These are phyloP conservation scores for Phytopythium kandeliae DNA, from an alignment of 352 stramenopile genomes.

Conservation along the genomic window DNA sequence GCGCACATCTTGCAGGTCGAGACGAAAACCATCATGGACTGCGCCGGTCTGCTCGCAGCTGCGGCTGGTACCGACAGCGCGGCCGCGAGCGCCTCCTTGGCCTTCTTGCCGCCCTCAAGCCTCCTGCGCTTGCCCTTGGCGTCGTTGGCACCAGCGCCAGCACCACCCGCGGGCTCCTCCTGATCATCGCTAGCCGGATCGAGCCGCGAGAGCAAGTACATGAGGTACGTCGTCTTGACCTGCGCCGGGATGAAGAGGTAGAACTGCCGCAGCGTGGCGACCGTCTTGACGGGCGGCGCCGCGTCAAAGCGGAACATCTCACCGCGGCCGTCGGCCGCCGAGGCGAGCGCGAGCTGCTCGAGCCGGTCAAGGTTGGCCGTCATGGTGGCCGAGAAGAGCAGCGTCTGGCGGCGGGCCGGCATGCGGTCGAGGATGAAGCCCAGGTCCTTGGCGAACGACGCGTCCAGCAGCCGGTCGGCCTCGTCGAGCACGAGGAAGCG, in stretches of 20 bases:
- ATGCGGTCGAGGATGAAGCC: slow-evolving; percentile 81
- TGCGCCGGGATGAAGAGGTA: slow-evolving; percentile 98
- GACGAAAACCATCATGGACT: slow-evolving; percentile 96
- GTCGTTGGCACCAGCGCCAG: slow-evolving; percentile 25
- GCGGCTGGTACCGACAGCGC: too few relatives aligned
- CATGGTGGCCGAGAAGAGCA: slow-evolving; percentile 98
- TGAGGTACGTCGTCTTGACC: slow-evolving; percentile 95
- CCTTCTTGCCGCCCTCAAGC: slow-evolving; percentile 18
- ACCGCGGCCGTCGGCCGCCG: slow-evolving; percentile 7
- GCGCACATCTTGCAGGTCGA: slow-evolving; percentile 95
- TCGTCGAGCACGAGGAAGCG: slow-evolving; percentile 98
- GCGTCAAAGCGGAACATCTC: slow-evolving; percentile 67
- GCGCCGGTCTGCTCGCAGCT: too few relatives aligned
- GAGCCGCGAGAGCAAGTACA: slow-evolving; percentile 78
- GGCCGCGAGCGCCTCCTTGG: slow-evolving; percentile 21
- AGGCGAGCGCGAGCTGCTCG: slow-evolving; percentile 64
- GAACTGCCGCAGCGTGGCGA: slow-evolving; percentile 92
- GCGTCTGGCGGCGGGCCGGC: slow-evolving; percentile 86
- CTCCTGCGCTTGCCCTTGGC: slow-evolving; percentile 15
- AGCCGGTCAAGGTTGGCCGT: slow-evolving; percentile 89
- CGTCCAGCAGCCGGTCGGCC: slow-evolving; percentile 92
- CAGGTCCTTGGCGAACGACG: slow-evolving; percentile 86
- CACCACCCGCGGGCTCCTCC: slow-evolving; percentile 23
- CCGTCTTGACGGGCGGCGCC: slow-evolving; percentile 83
- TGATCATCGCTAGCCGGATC: slow-evolving; percentile 60